Conservation (phyloP, 306 rosid species). For the Pyrus pyrifolia region DNA sequence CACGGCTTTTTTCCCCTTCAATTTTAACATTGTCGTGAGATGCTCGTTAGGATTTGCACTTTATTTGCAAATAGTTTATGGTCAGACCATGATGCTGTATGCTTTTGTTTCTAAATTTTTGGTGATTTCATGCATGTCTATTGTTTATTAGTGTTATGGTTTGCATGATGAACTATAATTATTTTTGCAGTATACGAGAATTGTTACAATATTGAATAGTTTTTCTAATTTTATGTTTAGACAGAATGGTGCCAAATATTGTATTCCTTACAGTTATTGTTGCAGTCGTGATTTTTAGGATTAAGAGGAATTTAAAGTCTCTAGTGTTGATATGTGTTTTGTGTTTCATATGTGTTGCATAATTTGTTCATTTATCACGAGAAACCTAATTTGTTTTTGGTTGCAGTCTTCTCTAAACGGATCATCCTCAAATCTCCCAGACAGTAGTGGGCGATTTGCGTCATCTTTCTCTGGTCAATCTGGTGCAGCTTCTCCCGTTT, state of each 20-base stretch:
- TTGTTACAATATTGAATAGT: neutral
- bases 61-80: neutral
- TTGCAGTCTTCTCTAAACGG: slow-evolving; percentile 89
- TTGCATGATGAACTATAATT: neutral
- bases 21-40: neutral
- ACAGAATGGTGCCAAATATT: neutral
- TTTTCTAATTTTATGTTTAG: neutral
- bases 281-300: neutral
- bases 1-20: too few species aligned
- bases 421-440: slow-evolving; percentile 86
- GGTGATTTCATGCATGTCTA: neutral
- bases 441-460: slow-evolving; percentile 70
- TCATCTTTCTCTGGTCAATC: slow-evolving; percentile 94
- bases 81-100: neutral
- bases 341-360: neutral
- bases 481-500: slow-evolving; percentile 88
- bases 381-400: neutral
- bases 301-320: neutral
- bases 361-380: neutral
- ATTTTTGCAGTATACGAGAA: neutral
- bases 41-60: neutral
- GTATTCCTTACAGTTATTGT: neutral
- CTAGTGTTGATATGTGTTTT: neutral
- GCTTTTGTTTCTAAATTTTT: neutral
- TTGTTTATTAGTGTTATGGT: neutral